Evolutionary conservation across 1,139 yeast species (phyloP).

Genomic region (Suhomyces guaymorum): DNA sequence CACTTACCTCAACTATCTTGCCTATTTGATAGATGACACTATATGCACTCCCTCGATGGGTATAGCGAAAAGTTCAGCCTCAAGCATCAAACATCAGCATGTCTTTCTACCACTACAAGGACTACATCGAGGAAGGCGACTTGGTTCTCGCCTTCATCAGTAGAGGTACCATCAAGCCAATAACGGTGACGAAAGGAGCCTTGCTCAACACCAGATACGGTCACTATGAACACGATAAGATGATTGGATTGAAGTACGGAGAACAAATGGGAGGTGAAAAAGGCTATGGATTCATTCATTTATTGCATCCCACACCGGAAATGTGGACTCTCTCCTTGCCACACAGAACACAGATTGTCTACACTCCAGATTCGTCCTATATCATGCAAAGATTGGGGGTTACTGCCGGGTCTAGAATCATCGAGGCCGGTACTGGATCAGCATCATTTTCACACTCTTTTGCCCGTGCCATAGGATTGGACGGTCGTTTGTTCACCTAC

Average conservation of each 20-base stretch:
- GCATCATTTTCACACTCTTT: slow-evolving; percentile 95
- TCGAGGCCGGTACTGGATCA: slow-evolving; percentile 98
- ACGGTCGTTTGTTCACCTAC: slow-evolving; percentile 74
- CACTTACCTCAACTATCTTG: too few species aligned
- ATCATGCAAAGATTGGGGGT: slow-evolving; percentile 80
- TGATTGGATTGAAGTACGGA: slow-evolving; percentile 84
- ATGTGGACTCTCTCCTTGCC: slow-evolving; percentile 94
- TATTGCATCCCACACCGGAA: slow-evolving; percentile 91
- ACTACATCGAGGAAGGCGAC: slow-evolving; percentile 75
- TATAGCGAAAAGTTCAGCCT: slow-evolving; percentile 1
- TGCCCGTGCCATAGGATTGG: slow-evolving; percentile 68
- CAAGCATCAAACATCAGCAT: slow-evolving; percentile 12
- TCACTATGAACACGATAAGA: slow-evolving; percentile 73
- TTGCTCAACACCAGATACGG: slow-evolving; percentile 85
- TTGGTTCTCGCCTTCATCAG: slow-evolving; percentile 83
- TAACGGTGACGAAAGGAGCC: slow-evolving; percentile 59
- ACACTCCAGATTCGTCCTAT: slow-evolving; percentile 92
- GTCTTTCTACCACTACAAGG: slow-evolving; percentile 55
- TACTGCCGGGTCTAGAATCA: slow-evolving; percentile 71
- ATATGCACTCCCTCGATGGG: slow-evolving; percentile 9
- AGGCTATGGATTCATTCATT: slow-evolving; percentile 84
- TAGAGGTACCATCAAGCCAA: slow-evolving; percentile 76
- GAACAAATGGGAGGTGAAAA: slow-evolving; percentile 79
- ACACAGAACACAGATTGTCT: slow-evolving; percentile 96
- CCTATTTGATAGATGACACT: too few species aligned